Evolutionary conservation across 1,284 basidiomycete genomes (phyloP).

Genomic region (Golubevia sp.): DNA sequence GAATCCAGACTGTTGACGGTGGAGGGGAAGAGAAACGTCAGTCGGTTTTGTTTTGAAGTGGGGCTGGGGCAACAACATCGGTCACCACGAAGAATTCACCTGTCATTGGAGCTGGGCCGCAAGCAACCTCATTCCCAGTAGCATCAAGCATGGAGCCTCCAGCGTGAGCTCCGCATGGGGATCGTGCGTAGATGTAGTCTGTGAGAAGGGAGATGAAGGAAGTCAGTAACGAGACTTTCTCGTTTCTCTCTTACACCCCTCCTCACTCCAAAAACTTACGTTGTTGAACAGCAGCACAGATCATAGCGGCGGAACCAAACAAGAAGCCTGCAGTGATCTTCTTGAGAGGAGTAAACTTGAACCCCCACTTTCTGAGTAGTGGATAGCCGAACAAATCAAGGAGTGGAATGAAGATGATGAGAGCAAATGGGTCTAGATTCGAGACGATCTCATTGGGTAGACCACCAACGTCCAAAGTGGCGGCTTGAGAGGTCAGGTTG

Average conservation of each 20-base stretch:
- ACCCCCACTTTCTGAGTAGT: slow-evolving; percentile 68
- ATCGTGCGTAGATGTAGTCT: slow-evolving; percentile 62
- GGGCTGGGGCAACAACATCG: slow-evolving; percentile 60
- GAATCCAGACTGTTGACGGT: slow-evolving; percentile 63
- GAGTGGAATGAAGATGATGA: slow-evolving; percentile 60
- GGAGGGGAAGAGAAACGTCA: too few relatives aligned
- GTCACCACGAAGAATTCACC: slow-evolving; percentile 72
- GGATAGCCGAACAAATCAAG: slow-evolving; percentile 71
- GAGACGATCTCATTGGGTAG: slow-evolving; percentile 78
- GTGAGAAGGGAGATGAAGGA: too few relatives aligned
- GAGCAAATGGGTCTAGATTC: slow-evolving; percentile 74
- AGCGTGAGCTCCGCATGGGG: slow-evolving; percentile 63
- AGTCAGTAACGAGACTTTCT: neutral
- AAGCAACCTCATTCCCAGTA: too few relatives aligned
- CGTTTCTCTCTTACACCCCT: too few relatives aligned
- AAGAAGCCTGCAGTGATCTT: slow-evolving; percentile 78
- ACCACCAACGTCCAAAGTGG: slow-evolving; percentile 41
- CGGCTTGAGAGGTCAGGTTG: slow-evolving; percentile 70
- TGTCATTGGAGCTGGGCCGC: slow-evolving; percentile 66
- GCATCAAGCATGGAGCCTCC: neutral
- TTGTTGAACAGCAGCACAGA: slow-evolving; percentile 69
- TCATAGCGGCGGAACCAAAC: slow-evolving; percentile 67
- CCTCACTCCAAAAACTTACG: slow-evolving; percentile 79
- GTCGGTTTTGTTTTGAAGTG: too few relatives aligned
- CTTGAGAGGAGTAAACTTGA: slow-evolving; percentile 75